A percentile compares a stretch with the other conserved stretches of the same genome.
Evolutionary conservation across 345 rosid species (phyloP).

Genomic region (Linum trigynum): DNA sequence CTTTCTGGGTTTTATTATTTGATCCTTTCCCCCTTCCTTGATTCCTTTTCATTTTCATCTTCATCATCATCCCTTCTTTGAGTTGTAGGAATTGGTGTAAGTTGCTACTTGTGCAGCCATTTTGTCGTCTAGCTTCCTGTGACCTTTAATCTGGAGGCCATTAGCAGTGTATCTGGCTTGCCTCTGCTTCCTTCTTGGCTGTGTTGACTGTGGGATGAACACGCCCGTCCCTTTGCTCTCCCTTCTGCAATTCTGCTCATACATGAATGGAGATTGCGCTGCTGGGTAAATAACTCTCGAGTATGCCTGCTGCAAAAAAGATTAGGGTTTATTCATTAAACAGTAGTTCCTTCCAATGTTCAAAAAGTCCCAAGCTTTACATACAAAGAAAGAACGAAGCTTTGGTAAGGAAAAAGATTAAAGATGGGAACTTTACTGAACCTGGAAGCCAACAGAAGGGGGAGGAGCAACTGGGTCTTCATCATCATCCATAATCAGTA

Average conservation of each 20-base stretch:
- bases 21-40: neutral
- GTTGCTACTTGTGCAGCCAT: conserved; percentile 24
- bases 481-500: conserved; percentile 90
- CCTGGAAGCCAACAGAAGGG: conserved; percentile 69
- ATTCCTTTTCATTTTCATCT: no score
- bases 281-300: conserved; percentile 35
- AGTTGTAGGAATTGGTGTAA: conserved; percentile 23
- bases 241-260: conserved; percentile 40
- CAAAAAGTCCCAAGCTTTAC: no score
- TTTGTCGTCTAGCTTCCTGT: conserved; percentile 27
- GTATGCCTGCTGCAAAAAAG: conserved; percentile 29
- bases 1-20: neutral
- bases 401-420: neutral
- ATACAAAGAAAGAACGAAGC: no score
- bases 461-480: conserved; percentile 40
- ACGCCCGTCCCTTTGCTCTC: conserved; percentile 92
- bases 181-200: conserved; percentile 58
- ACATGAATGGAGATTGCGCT: conserved; percentile 33
- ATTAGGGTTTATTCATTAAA: neutral
- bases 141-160: conserved; percentile 34
- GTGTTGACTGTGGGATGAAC: conserved; percentile 62
- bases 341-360: neutral
- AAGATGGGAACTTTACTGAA: conserved; percentile 11
- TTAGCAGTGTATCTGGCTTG: conserved; percentile 42
- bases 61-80: conserved; percentile 28